Base-by-base conservation (phyloP, 2,329 filamentous ascomycete species). In the Colletotrichum tabaci region DNA sequence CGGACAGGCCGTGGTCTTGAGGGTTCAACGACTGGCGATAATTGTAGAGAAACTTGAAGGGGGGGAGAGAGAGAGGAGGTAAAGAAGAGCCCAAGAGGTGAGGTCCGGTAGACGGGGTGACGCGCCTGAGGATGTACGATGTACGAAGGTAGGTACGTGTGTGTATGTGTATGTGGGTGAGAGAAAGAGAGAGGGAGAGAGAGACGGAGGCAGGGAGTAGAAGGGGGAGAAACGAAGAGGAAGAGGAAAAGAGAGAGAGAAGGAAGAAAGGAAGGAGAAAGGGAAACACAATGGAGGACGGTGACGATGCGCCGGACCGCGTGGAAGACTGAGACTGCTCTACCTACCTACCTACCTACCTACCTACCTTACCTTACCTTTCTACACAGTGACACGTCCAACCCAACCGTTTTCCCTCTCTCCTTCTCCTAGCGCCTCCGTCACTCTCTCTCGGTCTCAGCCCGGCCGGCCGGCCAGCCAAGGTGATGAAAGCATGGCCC, bases 221-320 rank as follows among this genome's bases (percentile, higher is more conserved):
- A 38, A 42, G 47, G 44, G 26, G 55, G 35, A 23, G 30, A 62
- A 70, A 61, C 40, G 60, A 30, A 53, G 62, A 62, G 15, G 58
- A 53, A 58, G 57, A 66, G 40, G 62, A 57, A 9, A 2, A 35
- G 30, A 9, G 44, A 26, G 23, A 30, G 40, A 61, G 46, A 26
- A 21, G 38, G 18, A 58, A 15, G 44, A 35, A 35, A 12, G 44
- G 30, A 38, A 49, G 58, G 23, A 40, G 42, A 53, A 26, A 58
- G 35, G 35, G 23, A 66, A 70, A 61, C 40, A 63, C 40, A 40
- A 42, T 23, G n/a, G 42, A 57, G 58, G 62, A 62, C 18, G 58
- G 58, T 62, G 62, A 66, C 47, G 67, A 61, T 57, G 46, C 61
- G 58, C 50, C 49, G 35, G 63, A 47, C 30, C 23, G 66, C 18